Percentiles rank a stretch among this genome's conserved stretches.
Evolutionary conservation across 2,329 filamentous ascomycete genomes (phyloP).

Genomic region (Trichoderma sp.): DNA sequence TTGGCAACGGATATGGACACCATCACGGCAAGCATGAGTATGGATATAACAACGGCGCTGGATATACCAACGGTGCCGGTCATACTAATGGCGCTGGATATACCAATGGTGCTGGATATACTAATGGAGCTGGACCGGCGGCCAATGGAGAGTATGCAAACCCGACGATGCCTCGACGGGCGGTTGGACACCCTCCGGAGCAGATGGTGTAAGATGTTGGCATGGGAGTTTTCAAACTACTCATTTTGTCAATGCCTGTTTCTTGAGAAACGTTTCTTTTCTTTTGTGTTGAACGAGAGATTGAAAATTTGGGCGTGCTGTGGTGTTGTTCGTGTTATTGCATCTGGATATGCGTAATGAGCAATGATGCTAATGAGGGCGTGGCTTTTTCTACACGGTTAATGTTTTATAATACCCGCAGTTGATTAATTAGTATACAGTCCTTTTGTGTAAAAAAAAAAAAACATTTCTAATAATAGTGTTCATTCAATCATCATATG

Average conservation of each 20-base stretch:
- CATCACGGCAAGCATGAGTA: not conserved
- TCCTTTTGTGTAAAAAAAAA: not conserved
- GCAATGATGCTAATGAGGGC: not conserved
- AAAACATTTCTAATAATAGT: not conserved
- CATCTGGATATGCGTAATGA: not conserved
- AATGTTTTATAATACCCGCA: not conserved
- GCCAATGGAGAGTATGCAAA: slow-evolving; percentile 5
- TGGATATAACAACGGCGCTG: slow-evolving; percentile 4
- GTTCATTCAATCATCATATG: not conserved
- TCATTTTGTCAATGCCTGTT: not conserved
- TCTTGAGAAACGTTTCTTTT: not conserved
- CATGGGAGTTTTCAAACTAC: not conserved
- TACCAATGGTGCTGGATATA: slow-evolving; percentile 7
- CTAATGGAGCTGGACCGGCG: slow-evolving; percentile 21
- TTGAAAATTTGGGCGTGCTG: not conserved
- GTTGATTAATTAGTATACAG: not conserved
- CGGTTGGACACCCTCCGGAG: slow-evolving; percentile 24
- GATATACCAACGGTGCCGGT: slow-evolving; percentile 1
- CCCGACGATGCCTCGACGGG: slow-evolving; percentile 23
- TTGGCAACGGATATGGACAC: not conserved
- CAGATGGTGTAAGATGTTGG: slow-evolving; percentile 23
- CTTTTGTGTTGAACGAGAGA: not conserved
- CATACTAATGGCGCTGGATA: slow-evolving; percentile 11
- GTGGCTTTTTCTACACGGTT: not conserved
- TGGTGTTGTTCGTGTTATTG: not conserved